Conservation (phyloP, 192 early-diverging fungal genomes). For the Entomortierella parvispora region DNA sequence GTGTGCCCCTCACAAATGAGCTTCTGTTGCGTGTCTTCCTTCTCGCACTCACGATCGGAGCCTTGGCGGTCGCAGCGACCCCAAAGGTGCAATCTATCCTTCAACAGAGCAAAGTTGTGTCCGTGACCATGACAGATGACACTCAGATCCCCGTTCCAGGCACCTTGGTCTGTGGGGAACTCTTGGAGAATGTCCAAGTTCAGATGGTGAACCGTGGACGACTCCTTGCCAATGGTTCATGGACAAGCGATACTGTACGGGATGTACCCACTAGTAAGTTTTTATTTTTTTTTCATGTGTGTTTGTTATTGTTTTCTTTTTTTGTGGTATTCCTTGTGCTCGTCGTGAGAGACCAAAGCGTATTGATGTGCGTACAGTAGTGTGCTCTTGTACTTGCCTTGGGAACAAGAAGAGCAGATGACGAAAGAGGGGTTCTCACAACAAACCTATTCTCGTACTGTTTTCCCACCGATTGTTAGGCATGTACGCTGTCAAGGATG, state of each 20-base stretch:
- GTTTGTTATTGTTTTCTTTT: neutral
- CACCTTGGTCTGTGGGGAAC: constrained; percentile 12
- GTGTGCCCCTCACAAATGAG: constrained; percentile 37
- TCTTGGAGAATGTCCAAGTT: constrained; percentile 9
- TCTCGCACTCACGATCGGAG: constrained; percentile 7
- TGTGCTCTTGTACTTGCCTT: too few relatives aligned
- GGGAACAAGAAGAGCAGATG: too few relatives aligned
- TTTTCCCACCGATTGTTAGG: neutral
- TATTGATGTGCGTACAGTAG: too few relatives aligned
- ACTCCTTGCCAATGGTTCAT: constrained; percentile 12
- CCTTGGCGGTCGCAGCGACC: constrained; percentile 4
- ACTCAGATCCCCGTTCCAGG: constrained; percentile 14
- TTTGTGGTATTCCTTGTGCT: neutral
- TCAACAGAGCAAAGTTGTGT: constrained; percentile 27
- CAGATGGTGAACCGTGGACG: constrained; percentile 12
- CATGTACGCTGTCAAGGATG: constrained; percentile 6
- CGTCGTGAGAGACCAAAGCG: too few relatives aligned
- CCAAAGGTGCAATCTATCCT: constrained; percentile 34
- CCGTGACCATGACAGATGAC: constrained; percentile 19
- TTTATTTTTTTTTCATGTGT: too few relatives aligned
- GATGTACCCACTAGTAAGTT: neutral
- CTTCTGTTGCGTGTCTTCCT: constrained; percentile 23
- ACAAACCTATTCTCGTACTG: neutral
- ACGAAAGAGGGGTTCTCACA: too few relatives aligned
- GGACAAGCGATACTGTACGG: neutral